Evolutionary conservation across 176 grass and related monocot species (phyloP), one percentile per base, ranked within the genome.

Genomic region (Dactylis glomerata): DNA sequence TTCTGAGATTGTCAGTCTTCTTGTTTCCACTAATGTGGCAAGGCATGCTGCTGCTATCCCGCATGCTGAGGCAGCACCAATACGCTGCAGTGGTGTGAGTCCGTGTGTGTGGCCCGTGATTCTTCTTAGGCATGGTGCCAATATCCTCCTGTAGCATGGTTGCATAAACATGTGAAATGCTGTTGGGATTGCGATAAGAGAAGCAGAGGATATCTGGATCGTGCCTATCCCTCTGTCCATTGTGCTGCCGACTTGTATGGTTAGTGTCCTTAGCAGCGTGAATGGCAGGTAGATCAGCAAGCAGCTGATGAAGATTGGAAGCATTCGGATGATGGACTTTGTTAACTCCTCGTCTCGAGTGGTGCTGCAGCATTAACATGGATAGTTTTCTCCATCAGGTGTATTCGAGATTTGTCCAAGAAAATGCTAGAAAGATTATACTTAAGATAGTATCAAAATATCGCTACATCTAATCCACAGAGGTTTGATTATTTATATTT

Each of bases 181-280:
- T 79, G 85, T 84, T 17, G 93, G 84, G 58, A 95, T 92, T 44
- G 85, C 85, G 10, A 89, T 87, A 75, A 95, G 90, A 47, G 93
- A 92, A 22, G 93, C 85, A n/a, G 88, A 78, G 3, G 85, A 56
- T 69, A 95, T 92, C 65, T 80, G 55, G 37, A 88, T 11, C 20
- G 17, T 20, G 26, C 85, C 75, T 44, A 81, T 49, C 67, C 70
- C 13, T 56, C 22, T 77, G 76, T 95, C 86, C 93, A 95, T 95
- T 17, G 79, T 86, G 57, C 82, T 86, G 22, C 90, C 90, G 47
- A 89, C 87, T 54, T 85, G 90, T 59, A 92, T 84, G 30, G 90
- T 90, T 45, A 95, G 79, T 28, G 90, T 88, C 68, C 86, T 87
- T 37, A 92, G 81, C 24, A 90, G 59, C 1, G 85, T 76, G 71